Evolutionary conservation across 2,329 filamentous ascomycete species (phyloP).

Genomic region (Cercospora sp.): DNA sequence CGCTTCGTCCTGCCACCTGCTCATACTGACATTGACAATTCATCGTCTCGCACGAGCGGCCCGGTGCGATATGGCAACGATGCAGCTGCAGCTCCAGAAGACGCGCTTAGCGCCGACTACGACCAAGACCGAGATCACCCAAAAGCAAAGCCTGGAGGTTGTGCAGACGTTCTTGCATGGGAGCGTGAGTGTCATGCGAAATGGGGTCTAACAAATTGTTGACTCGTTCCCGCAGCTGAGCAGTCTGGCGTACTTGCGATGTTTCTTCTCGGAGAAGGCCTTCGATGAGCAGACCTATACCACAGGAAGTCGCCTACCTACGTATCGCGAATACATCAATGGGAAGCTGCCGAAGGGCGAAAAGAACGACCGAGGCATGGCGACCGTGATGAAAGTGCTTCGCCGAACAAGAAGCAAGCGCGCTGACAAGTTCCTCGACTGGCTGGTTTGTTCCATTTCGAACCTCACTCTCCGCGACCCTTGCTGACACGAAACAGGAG

Average conservation of each 20-base stretch:
- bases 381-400: slow-evolving; percentile 42
- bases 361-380: slow-evolving; percentile 7
- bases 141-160: slow-evolving; percentile 50
- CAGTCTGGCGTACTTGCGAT: slow-evolving; percentile 37
- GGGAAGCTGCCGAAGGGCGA: slow-evolving; percentile 22
- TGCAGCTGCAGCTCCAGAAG: slow-evolving; percentile 29
- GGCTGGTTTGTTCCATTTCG: slow-evolving; percentile 45
- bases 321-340: slow-evolving; percentile 39
- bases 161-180: slow-evolving; percentile 52
- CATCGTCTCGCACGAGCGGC: background rate
- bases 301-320: slow-evolving; percentile 25
- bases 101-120: slow-evolving; percentile 26
- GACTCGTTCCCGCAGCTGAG: slow-evolving; percentile 37
- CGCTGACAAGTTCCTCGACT: slow-evolving; percentile 49
- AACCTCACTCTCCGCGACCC: background rate
- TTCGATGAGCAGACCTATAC: slow-evolving; percentile 38
- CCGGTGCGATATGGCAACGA: slow-evolving; percentile 28
- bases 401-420: slow-evolving; percentile 43
- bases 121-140: slow-evolving; percentile 37
- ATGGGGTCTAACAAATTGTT: background rate
- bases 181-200: slow-evolving; percentile 41
- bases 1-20: background rate
- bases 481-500: slow-evolving; percentile 47
- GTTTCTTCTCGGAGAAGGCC: slow-evolving; percentile 38
- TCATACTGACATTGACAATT: background rate